Evolutionary conservation across 805 yeast genomes (phyloP).

Genomic region (Komagataella populi): DNA sequence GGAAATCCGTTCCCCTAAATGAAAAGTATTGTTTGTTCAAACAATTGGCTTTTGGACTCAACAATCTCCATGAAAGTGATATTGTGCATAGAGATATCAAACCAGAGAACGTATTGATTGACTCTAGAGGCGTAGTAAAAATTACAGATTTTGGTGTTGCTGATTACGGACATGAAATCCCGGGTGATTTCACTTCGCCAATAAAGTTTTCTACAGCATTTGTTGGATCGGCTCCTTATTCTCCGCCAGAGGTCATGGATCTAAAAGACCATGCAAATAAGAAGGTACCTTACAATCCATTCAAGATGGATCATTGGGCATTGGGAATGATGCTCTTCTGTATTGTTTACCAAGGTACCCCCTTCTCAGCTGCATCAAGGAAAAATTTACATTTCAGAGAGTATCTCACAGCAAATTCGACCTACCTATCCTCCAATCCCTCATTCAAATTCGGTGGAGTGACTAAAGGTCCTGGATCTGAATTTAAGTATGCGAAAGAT

Average conservation of each 20-base stretch:
- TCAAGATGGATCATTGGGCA: conserved; percentile 66
- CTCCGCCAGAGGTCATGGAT: conserved; percentile 68
- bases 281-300: conserved; percentile 39
- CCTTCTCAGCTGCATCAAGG: conserved; percentile 40
- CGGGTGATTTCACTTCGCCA: conserved; percentile 35
- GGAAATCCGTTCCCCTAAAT: conserved; percentile 34
- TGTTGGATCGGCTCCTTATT: conserved; percentile 79
- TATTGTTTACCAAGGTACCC: conserved; percentile 42
- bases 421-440: conserved; percentile 17
- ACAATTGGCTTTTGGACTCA: conserved; percentile 53
- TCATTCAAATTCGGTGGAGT: conserved; percentile 35
- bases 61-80: conserved; percentile 57
- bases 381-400: conserved; percentile 44
- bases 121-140: conserved; percentile 42
- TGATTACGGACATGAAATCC: conserved; percentile 48
- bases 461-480: conserved; percentile 53
- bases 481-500: conserved; percentile 54
- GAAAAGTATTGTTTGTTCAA: conserved; percentile 65
- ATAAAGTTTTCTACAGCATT: conserved; percentile 29
- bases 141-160: conserved; percentile 93
- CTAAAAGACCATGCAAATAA: conserved; percentile 22
- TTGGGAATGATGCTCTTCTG: conserved; percentile 60
- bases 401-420: conserved; percentile 25
- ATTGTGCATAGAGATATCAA: conserved; percentile 91
- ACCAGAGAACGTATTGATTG: conserved; percentile 80